phyloP scores from a whole-genome alignment of 352 stramenopile species.

The Pythium biforme region DNA sequence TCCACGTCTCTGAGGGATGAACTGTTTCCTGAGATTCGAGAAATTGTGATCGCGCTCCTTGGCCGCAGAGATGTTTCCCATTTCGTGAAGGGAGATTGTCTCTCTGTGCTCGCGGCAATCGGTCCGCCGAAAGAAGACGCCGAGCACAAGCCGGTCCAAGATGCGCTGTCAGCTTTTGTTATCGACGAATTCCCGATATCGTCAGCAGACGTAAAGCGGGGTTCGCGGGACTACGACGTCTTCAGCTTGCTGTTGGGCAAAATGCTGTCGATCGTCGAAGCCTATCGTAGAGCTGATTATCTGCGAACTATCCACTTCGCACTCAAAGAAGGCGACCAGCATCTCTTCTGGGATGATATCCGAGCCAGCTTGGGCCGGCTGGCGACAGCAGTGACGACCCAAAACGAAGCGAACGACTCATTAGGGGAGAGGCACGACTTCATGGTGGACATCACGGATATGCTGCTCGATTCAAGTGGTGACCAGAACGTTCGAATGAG shows the following conservation, averaged over 20 bases:
- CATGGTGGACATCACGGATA: conserved; percentile 21
- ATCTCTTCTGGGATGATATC: conserved; percentile 59
- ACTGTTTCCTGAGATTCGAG: conserved; percentile 42
- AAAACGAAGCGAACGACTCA: background rate
- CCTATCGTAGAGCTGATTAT: conserved; percentile 43
- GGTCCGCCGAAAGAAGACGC: conserved; percentile 15
- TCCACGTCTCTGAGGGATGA: conserved; percentile 27
- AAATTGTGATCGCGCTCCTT: conserved; percentile 37
- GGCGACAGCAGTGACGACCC: conserved; percentile 13
- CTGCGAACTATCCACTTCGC: conserved; percentile 56
- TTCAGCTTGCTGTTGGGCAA: conserved; percentile 55
- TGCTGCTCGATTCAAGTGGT: conserved; percentile 16
- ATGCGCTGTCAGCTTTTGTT: conserved; percentile 48
- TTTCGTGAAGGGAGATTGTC: conserved; percentile 57
- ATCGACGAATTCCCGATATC: conserved; percentile 75
- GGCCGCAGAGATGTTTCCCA: conserved; percentile 40
- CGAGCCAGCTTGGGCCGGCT: conserved; percentile 45
- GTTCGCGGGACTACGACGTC: conserved; percentile 65
- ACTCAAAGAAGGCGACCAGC: conserved; percentile 55
- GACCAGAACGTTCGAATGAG: conserved; percentile 18
- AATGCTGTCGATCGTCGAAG: conserved; percentile 54
- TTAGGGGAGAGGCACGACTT: conserved; percentile 2
- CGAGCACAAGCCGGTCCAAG: conserved; percentile 25
- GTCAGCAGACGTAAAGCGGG: conserved; percentile 61
- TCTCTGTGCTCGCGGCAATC: conserved; percentile 43